Base-by-base conservation (phyloP, 1,284 basidiomycete species). In the Cryptococcus sp. region DNA sequence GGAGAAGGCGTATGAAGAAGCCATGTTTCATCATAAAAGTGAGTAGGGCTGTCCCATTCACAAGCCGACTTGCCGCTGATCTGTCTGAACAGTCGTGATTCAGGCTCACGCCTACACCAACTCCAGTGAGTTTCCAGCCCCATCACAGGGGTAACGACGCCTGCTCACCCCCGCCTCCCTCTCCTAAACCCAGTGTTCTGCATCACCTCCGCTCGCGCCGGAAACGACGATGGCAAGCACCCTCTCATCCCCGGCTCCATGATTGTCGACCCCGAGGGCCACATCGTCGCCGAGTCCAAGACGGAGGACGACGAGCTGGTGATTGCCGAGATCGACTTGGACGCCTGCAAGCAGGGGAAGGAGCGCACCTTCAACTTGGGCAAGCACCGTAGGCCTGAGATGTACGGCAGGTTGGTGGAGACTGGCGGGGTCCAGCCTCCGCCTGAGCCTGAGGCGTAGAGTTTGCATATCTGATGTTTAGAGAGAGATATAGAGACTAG, bases 21-120 rank as follows among this genome's bases (percentile, higher is more conserved):
- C 68, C 33, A 71, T 71, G 68, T 73, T 71, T 51, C 71, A 73
- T 46, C 71, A 73, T 55, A 71, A 70, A 60, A 57, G 68, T 56
- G 56, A 43, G 60, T 52, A 20, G 8, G 8, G 33, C 7, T 16
- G 35, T 33, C n/a, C n/a, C 5, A 12, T 9, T 11, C 36, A 5
- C 5, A 4, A 33, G 28, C 21, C 18, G 15, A 39, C 46, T 16
- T 21, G 36, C 38, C 39, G 35, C 52, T 36, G n/a, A 28, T 16
- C 39, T 48, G 20, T 40, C 28, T 2, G 20, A 6, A 16, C 38
- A 65, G 63, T 67, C 12, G 63, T 71, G 11, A 62, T 71, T 23
- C 71, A 73, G 46, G 61, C 65, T 2, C 59, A 70, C 44, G 66
- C 69, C 12, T 73, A 73, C 53, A 70, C 69, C 39, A 71, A 73